Evolutionary conservation across 2,329 filamentous ascomycete genomes (phyloP).

Genomic region (Diaporthe caulivora): DNA sequence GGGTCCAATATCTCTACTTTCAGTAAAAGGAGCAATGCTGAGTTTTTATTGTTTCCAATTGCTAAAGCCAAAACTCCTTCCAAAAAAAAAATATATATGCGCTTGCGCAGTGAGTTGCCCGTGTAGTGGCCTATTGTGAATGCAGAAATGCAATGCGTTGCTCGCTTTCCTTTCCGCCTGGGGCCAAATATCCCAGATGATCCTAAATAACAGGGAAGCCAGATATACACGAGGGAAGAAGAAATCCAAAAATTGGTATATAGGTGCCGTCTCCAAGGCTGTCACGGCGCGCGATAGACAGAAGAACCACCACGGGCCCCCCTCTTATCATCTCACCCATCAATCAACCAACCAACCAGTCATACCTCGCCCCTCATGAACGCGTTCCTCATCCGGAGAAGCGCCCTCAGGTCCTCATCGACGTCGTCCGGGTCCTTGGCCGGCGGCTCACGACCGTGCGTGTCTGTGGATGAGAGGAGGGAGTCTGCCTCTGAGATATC

Average conservation of each 20-base stretch:
- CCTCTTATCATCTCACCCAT: not conserved
- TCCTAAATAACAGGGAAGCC: not conserved
- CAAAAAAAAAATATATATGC: not conserved
- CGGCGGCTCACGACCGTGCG: not conserved
- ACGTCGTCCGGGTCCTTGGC: not conserved
- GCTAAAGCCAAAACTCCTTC: not conserved
- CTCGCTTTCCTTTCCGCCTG: not conserved
- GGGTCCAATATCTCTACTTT: conserved; percentile 21
- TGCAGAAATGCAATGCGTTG: not conserved
- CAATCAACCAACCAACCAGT: not conserved
- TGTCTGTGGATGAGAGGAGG: not conserved
- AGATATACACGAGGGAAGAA: not conserved
- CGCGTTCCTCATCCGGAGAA: conserved; percentile 32
- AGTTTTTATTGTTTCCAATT: conserved; percentile 23
- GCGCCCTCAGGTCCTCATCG: conserved; percentile 11
- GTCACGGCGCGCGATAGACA: too few species aligned
- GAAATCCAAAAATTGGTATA: not conserved
- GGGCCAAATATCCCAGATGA: not conserved
- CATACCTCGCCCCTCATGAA: conserved; percentile 36
- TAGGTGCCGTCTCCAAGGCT: too few species aligned
- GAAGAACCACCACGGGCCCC: too few species aligned
- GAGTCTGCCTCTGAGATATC: not conserved
- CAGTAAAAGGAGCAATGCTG: conserved; percentile 37
- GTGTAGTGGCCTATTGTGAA: not conserved
- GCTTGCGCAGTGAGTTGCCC: not conserved